Percentiles rank a stretch among this genome's conserved stretches.
phyloP scores from a whole-genome alignment of 2,329 filamentous ascomycete species.

The Fonsecaea pedrosoi region DNA sequence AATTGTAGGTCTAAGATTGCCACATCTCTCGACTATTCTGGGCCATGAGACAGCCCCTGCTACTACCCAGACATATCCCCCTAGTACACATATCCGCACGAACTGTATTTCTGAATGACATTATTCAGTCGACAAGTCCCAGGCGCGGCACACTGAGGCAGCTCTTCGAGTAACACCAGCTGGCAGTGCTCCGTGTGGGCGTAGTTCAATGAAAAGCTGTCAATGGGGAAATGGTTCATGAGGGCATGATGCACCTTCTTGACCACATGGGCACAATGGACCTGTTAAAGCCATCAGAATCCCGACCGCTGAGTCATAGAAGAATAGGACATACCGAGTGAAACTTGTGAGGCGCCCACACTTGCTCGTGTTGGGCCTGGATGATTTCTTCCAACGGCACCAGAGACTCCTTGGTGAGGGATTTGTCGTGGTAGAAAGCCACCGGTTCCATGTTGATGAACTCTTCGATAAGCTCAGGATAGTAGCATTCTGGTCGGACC shows the following conservation, averaged over 20 bases:
- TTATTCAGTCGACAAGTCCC: slow-evolving; percentile 5
- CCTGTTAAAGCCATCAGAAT: neutral
- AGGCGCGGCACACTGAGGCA: slow-evolving; percentile 6
- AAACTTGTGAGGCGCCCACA: slow-evolving; percentile 13
- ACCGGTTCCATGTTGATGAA: slow-evolving; percentile 13
- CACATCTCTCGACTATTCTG: no score
- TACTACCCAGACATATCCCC: neutral
- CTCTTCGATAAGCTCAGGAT: slow-evolving; percentile 11
- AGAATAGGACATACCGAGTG: neutral
- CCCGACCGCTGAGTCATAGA: neutral
- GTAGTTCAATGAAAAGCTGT: slow-evolving; percentile 12
- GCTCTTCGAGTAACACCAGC: slow-evolving; percentile 3
- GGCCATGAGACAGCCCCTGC: no score
- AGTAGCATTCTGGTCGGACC: slow-evolving; percentile 15
- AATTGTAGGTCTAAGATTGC: no score
- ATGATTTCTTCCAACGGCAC: slow-evolving; percentile 3
- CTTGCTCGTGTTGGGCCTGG: neutral
- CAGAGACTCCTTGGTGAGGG: slow-evolving; percentile 7
- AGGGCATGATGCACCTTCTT: slow-evolving; percentile 13
- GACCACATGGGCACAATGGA: slow-evolving; percentile 12
- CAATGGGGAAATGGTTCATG: slow-evolving; percentile 6
- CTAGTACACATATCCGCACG: slow-evolving; percentile 11
- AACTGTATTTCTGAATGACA: slow-evolving; percentile 15
- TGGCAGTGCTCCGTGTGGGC: slow-evolving; percentile 10
- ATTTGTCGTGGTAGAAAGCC: slow-evolving; percentile 4